Percentiles rank a stretch among this genome's conserved stretches.
Evolutionary conservation across 2,329 filamentous ascomycete genomes (phyloP).

Genomic region (Apiospora kogelbergensis): DNA sequence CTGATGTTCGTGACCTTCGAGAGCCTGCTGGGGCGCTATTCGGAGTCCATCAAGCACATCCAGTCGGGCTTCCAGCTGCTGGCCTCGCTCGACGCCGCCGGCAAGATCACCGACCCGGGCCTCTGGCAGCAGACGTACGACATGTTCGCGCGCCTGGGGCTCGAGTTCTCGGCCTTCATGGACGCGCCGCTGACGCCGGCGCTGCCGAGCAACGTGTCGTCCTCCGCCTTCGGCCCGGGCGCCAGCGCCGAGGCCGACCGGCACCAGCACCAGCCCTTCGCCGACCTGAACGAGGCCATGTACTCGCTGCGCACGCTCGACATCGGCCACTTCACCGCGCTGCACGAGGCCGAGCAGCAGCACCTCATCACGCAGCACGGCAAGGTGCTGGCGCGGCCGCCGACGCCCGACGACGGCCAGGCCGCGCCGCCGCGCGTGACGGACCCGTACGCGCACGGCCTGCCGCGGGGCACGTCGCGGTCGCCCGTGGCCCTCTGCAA

Average conservation of each 20-base stretch:
- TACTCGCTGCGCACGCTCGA: not conserved
- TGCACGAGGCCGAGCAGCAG: not conserved
- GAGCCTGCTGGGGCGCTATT: slow-evolving; percentile 2
- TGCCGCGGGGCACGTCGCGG: not conserved
- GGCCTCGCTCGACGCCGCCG: not conserved
- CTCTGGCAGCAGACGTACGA: not conserved
- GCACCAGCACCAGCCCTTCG: not conserved
- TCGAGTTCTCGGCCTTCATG: slow-evolving; percentile 7
- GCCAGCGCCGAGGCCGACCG: not conserved
- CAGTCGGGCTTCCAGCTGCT: not conserved
- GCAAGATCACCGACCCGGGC: not conserved
- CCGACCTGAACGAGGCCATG: not conserved
- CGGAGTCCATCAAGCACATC: slow-evolving; percentile 7
- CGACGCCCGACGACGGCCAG: too few relatives aligned
- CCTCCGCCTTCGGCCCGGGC: too few relatives aligned
- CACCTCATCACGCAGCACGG: not conserved
- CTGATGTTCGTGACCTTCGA: not conserved
- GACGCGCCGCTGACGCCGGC: not conserved
- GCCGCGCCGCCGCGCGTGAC: too few relatives aligned
- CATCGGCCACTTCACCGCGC: not conserved
- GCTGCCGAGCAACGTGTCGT: not conserved
- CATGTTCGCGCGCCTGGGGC: not conserved
- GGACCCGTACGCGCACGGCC: not conserved
- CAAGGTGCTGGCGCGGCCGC: not conserved
- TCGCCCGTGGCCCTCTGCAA: not conserved